phyloP scores from a whole-genome alignment of 805 yeast species.

The Torulaspora quercuum region DNA sequence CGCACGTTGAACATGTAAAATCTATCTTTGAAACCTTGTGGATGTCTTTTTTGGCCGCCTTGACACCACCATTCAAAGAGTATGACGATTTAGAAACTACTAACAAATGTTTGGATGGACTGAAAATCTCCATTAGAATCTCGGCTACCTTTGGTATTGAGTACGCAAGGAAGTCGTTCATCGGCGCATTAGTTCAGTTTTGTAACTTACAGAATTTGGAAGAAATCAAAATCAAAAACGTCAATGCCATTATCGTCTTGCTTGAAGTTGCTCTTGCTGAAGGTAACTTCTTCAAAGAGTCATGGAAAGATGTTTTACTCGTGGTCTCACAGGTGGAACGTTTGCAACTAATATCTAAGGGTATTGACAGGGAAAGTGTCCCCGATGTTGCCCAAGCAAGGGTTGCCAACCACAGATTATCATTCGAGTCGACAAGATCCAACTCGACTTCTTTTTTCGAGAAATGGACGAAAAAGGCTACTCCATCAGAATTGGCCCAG shows the following conservation, averaged over 20 bases:
- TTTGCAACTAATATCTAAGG: slow-evolving; percentile 80
- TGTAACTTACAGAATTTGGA: slow-evolving; percentile 74
- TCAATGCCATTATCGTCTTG: slow-evolving; percentile 71
- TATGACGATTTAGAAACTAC: slow-evolving; percentile 72
- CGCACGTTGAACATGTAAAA: slow-evolving; percentile 83
- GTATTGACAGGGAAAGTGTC: slow-evolving; percentile 74
- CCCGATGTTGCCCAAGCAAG: slow-evolving; percentile 85
- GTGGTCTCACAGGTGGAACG: slow-evolving; percentile 90
- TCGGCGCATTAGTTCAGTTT: slow-evolving; percentile 85
- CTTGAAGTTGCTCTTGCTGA: slow-evolving; percentile 74
- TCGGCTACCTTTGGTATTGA: slow-evolving; percentile 80
- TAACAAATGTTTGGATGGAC: slow-evolving; percentile 74
- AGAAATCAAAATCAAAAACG: slow-evolving; percentile 74
- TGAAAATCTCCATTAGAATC: slow-evolving; percentile 75
- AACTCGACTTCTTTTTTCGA: slow-evolving; percentile 49
- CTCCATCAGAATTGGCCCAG: slow-evolving; percentile 65
- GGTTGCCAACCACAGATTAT: slow-evolving; percentile 49
- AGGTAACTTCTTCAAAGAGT: slow-evolving; percentile 65
- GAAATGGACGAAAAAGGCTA: slow-evolving; percentile 51
- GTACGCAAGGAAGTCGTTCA: slow-evolving; percentile 82
- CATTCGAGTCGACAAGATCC: slow-evolving; percentile 52
- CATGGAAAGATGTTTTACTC: slow-evolving; percentile 83
- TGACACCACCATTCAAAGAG: slow-evolving; percentile 90
- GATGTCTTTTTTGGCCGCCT: slow-evolving; percentile 95
- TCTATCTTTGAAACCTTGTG: slow-evolving; percentile 92